Percentiles rank a stretch among this genome's conserved stretches.
Evolutionary conservation across 495 filamentous ascomycete genomes (phyloP).

Genomic region (Tuber borchii): DNA sequence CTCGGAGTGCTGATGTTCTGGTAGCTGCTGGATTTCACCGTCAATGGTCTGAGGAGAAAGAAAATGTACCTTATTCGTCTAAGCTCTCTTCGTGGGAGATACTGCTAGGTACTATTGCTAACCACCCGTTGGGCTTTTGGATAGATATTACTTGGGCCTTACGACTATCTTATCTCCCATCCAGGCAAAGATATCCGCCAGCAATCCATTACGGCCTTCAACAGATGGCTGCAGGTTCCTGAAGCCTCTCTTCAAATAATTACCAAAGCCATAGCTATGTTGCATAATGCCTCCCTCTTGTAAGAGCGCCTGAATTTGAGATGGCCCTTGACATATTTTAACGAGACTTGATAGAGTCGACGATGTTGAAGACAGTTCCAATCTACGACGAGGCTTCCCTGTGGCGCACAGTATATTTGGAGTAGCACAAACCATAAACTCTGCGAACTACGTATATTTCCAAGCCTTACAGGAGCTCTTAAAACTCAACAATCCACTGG

Average conservation of each 20-base stretch:
- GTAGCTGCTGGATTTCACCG: conserved; percentile 37
- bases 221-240: conserved; percentile 82
- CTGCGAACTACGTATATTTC: conserved; percentile 96
- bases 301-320: conserved; percentile 39
- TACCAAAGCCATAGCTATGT: conserved; percentile 80
- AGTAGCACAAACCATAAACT: conserved; percentile 92
- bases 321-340: neutral
- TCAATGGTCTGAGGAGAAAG: conserved; percentile 64
- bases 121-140: neutral
- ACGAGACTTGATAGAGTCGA: conserved; percentile 56
- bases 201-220: conserved; percentile 82
- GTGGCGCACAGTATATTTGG: conserved; percentile 95
- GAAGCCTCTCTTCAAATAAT: conserved; percentile 69
- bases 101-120: neutral
- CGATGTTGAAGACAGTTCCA: conserved; percentile 79
- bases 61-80: conserved; percentile 43
- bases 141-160: conserved; percentile 72
- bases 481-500: conserved; percentile 63
- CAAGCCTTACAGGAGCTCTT: conserved; percentile 73
- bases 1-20: conserved; percentile 26
- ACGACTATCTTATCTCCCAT: conserved; percentile 74
- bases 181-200: conserved; percentile 89
- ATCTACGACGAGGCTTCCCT: conserved; percentile 78
- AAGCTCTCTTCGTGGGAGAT: neutral
- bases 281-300: conserved; percentile 87